A percentile compares a stretch with the other conserved stretches of the same genome.
These are phyloP conservation scores for Auriscalpium orientale DNA, from an alignment of 768 basidiomycete species.

Conservation along the genomic window DNA sequence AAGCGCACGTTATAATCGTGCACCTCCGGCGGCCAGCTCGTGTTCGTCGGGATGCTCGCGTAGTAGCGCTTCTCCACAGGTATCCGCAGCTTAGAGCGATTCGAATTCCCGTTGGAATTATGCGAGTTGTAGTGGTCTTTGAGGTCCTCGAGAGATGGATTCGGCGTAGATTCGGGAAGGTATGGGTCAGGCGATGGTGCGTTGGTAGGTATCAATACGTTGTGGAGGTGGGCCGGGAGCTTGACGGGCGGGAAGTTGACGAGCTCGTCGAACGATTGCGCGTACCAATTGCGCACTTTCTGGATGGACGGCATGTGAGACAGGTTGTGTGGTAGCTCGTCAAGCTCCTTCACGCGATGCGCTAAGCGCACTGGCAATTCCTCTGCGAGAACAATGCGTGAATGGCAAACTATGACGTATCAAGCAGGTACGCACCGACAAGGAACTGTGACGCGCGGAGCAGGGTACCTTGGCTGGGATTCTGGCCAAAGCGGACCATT, in stretches of 20 bases:
- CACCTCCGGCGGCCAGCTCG: conserved; percentile 86
- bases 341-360: conserved; percentile 93
- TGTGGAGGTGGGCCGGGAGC: conserved; percentile 59
- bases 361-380: conserved; percentile 93
- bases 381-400: conserved; percentile 37
- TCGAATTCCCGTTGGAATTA: conserved; percentile 30
- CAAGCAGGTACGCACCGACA: conserved; percentile 42
- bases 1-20: conserved; percentile 90
- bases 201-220: conserved; percentile 36
- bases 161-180: conserved; percentile 72
- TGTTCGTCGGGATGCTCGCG: conserved; percentile 53
- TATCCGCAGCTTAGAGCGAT: conserved; percentile 60
- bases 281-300: conserved; percentile 98
- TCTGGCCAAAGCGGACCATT: conserved; percentile 97
- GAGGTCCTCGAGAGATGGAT: conserved; percentile 59
- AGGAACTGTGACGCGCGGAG: conserved; percentile 90
- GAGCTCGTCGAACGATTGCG: conserved; percentile 97
- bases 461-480: conserved; percentile 90
- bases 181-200: conserved; percentile 36
- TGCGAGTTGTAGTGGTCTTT: conserved; percentile 21
- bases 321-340: conserved; percentile 87
- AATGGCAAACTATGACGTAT: conserved; percentile 1
- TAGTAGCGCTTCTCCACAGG: conserved; percentile 88
- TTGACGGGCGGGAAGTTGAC: conserved; percentile 76
- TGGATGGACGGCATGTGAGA: conserved; percentile 87